Base-by-base conservation (phyloP, 2,329 filamentous ascomycete species). In the Aureobasidium namibiae region DNA sequence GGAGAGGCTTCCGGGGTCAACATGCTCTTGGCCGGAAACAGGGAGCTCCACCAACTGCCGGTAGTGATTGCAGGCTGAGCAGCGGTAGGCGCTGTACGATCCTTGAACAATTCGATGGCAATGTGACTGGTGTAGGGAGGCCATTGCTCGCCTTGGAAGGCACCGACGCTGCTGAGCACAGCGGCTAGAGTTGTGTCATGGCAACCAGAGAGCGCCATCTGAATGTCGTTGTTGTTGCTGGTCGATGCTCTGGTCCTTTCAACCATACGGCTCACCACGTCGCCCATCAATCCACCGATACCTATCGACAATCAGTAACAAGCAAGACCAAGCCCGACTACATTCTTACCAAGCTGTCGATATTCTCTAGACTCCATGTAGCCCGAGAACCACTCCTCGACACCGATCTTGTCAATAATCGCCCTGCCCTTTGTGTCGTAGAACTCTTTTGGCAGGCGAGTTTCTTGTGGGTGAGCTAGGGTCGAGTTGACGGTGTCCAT, bases 401-500 rank as follows among this genome's bases (percentile, higher is more conserved):
- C 85, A 29, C 82, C 84, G 61, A 96, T 84, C 36, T 79, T 78
- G 60, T 88, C 84, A 60, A 94, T 83, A 62, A 91, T 87, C 3
- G 79, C 78, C 52, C 84, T 80, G 4, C 81, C 84, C 68, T 86
- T 87, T 18, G 80, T 70, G 68, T 96, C 90, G 73, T 97, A 97
- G 72, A 99, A 97, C 63, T 91, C 88, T 10, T 80, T 78, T 0
- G 94, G 94, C 2, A 97, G 80, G 46, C 81, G 84, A 0, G 92
- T 96, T 11, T 82, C 81, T 0, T 88, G 83, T 0, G 89, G 90
- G 70, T 97, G 94, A 2, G 92, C 92, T 13, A 88, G 78, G 0
- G 90, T 95, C 7, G 90, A 84, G 70, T 96, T 97, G 68, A 97
- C 82, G 0, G 90, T 94, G 74, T 99, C 94, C 88, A 95, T 90